Conservation (phyloP, 306 rosid species). For the Acacia melanoxylon region DNA sequence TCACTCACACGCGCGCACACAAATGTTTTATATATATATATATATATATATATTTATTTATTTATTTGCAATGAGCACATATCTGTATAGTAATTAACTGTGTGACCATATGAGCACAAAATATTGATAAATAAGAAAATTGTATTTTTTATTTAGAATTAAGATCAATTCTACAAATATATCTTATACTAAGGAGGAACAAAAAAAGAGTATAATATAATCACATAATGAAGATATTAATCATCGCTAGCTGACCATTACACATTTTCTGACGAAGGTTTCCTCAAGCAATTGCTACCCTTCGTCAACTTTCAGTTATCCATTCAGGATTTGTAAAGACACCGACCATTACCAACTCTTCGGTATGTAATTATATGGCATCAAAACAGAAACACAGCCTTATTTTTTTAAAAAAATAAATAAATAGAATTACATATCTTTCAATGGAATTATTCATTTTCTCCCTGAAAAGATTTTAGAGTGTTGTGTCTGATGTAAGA, state of each 20-base stretch:
- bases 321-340: not conserved
- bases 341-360: not conserved
- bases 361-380: not conserved
- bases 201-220: not conserved
- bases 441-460: not conserved
- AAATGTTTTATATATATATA: too few relatives aligned
- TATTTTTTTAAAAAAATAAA: not conserved
- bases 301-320: not conserved
- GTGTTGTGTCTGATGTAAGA: not conserved
- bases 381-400: not conserved
- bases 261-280: not conserved
- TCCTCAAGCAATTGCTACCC: not conserved
- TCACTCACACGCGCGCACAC: too few relatives aligned
- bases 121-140: too few relatives aligned
- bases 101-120: too few relatives aligned
- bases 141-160: too few relatives aligned
- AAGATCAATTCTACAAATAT: too few relatives aligned
- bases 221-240: not conserved
- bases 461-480: not conserved
- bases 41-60: too few relatives aligned
- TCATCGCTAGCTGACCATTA: not conserved
- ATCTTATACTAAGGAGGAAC: rapidly evolving
- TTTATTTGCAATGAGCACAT: too few relatives aligned
- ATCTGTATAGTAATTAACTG: too few relatives aligned
- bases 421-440: not conserved